These are phyloP conservation scores for Apiospora kogelbergensis DNA, from an alignment of 2,329 filamentous ascomycete genomes.

Conservation along the genomic window DNA sequence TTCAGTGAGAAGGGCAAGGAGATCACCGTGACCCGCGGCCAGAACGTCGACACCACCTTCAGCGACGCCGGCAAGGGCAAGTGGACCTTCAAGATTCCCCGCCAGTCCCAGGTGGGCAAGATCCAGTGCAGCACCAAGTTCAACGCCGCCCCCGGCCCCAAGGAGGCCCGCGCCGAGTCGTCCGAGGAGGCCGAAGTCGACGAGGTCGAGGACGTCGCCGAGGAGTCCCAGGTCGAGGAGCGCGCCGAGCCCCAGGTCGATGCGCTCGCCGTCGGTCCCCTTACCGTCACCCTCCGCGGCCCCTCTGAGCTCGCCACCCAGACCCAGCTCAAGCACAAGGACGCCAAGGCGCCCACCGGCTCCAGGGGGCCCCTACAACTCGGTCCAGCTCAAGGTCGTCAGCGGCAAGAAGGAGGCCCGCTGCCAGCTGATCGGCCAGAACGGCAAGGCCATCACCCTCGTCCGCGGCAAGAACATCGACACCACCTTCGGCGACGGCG, in stretches of 20 bases:
- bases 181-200: too few species aligned
- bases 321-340: background rate
- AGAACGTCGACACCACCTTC: constrained; percentile 8
- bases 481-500: background rate
- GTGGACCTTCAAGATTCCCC: background rate
- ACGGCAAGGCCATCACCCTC: constrained; percentile 1
- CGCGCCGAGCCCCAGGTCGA: background rate
- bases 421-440: background rate
- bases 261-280: background rate
- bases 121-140: constrained; percentile 7
- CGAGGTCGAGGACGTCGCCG: too few species aligned
- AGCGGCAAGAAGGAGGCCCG: background rate
- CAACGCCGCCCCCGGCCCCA: background rate
- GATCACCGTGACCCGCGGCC: background rate
- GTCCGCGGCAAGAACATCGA: background rate
- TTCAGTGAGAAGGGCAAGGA: background rate
- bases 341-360: background rate
- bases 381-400: background rate
- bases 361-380: background rate
- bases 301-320: constrained; percentile 1
- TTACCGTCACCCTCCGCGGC: background rate
- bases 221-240: too few species aligned
- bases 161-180: background rate
- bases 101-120: background rate
- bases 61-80: constrained; percentile 6